A percentile compares a stretch with the other conserved stretches of the same genome.
phyloP scores from a whole-genome alignment of 2,329 filamentous ascomycete genomes.

The Ceratocystis colombiana region DNA sequence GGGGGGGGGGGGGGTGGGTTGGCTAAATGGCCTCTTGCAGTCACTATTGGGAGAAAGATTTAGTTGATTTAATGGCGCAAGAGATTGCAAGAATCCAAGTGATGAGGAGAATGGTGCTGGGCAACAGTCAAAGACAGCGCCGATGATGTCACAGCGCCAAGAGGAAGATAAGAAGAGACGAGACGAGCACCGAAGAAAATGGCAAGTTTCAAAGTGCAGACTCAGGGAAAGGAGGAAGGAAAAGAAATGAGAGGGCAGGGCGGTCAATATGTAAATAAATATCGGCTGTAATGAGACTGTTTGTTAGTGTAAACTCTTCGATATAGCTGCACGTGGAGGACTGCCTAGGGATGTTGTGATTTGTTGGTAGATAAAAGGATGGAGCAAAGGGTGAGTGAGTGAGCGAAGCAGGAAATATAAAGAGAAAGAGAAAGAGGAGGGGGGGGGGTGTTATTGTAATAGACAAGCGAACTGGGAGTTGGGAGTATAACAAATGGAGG shows the following conservation, averaged over 20 bases:
- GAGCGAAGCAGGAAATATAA: neutral
- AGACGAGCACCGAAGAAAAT: constrained; percentile 8
- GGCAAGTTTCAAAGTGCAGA: constrained; percentile 24
- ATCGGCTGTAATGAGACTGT: neutral
- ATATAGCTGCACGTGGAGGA: neutral
- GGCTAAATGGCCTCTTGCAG: no score
- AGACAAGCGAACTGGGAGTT: no score
- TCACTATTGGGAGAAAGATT: no score
- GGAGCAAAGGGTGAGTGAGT: no score
- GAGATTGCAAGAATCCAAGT: neutral
- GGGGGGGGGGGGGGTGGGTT: no score
- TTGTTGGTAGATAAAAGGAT: constrained; percentile 1
- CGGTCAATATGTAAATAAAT: constrained; percentile 18
- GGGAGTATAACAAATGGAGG: no score
- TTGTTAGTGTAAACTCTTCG: neutral
- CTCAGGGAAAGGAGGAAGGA: constrained; percentile 25
- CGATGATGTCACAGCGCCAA: constrained; percentile 21
- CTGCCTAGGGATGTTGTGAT: constrained; percentile 1
- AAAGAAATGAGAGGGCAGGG: constrained; percentile 26
- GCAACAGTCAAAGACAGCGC: no score
- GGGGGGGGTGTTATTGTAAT: no score
- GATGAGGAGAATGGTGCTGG: neutral
- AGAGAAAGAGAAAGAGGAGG: neutral
- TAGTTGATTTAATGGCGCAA: neutral
- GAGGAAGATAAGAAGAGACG: constrained; percentile 13